Evolutionary conservation across 1,139 yeast genomes (phyloP), one percentile per base, ranked within the genome.

Genomic region (Yamadazyma epiphylla): DNA sequence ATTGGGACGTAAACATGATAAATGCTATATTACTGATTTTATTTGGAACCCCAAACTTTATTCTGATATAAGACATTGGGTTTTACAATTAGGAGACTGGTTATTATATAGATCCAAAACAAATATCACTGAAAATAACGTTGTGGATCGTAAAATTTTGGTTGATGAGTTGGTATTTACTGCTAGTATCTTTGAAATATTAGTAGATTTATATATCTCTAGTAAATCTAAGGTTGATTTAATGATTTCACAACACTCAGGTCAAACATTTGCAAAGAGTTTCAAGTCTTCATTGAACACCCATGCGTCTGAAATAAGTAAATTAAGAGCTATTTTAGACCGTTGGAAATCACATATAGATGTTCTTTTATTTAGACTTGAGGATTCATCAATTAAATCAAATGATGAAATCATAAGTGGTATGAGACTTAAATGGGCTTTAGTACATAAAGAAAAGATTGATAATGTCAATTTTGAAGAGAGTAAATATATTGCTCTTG

Each of bases 181-280:
- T 2, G 49, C 60, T 1, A 49, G 66, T 0, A 48, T 81, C 0
- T 69, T 65, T 40, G 95, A 85, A 43, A 42, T 80, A 0, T 49
- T 82, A 17, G 65, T 78, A 0, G 85, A 85, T 46, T 39, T 46
- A 3, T 71, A 57, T 39, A 54, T 71, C n/a, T 36, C 50, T 20
- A 32, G 56, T 29, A 56, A 66, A 45, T 33, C 46, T 22, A 55
- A 62, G 41, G 43, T 58, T 28, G 37, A 54, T 14, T 25, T 15
- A 5, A 26, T 43, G 5, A 30, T 49, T 5, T 37, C 51, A 7
- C 46, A 42, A 13, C 36, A 36, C 16, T 17, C 41, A n/a, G 53
- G 49, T 24, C 51, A 43, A 15, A 47, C 49, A 3, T 28, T 41
- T 32, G 46, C 48, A 29, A 45, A 55, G 30, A 40, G 51, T 4